These are phyloP conservation scores for Craterostigma plantagineum DNA, from an alignment of 257 asterid genomes.

Conservation along the genomic window DNA sequence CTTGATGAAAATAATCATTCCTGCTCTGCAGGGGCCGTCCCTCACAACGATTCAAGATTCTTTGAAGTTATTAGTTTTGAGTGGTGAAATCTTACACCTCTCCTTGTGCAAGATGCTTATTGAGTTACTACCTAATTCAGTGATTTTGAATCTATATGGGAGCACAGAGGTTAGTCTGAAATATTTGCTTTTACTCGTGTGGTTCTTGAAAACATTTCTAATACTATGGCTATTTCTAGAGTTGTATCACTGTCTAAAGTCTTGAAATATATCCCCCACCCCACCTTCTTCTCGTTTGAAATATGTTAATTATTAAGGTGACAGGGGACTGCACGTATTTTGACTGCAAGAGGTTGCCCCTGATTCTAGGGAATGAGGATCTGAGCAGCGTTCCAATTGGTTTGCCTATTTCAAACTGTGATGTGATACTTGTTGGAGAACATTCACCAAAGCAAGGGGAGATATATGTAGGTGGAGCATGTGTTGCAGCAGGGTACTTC, in stretches of 20 bases:
- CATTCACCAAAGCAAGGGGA: constrained; percentile 60
- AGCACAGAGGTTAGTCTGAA: constrained; percentile 86
- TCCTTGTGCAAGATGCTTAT: constrained; percentile 47
- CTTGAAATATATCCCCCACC: too few relatives aligned
- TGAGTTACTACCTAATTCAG: constrained; percentile 53
- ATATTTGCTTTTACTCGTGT: constrained; percentile 10
- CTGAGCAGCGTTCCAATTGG: constrained; percentile 67
- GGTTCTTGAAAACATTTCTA: constrained; percentile 6
- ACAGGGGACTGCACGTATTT: constrained; percentile 93
- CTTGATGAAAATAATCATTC: constrained; percentile 51
- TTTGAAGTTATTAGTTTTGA: constrained; percentile 54
- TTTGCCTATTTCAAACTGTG: constrained; percentile 49
- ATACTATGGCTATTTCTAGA: background rate
- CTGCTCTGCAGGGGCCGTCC: constrained; percentile 30
- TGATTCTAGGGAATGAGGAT: constrained; percentile 33
- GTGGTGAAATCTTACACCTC: constrained; percentile 67
- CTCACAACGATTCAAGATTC: constrained; percentile 23
- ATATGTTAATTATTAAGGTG: constrained; percentile 28
- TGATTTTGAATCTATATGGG: constrained; percentile 73
- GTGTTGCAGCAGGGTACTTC: constrained; percentile 70
- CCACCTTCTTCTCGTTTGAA: too few relatives aligned
- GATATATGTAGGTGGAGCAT: constrained; percentile 60
- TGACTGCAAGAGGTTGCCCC: constrained; percentile 67
- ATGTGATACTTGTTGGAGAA: constrained; percentile 53
- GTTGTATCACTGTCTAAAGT: too few relatives aligned